These are phyloP conservation scores for Syzygium jambos DNA, from an alignment of 345 rosid species.

Conservation along the genomic window DNA sequence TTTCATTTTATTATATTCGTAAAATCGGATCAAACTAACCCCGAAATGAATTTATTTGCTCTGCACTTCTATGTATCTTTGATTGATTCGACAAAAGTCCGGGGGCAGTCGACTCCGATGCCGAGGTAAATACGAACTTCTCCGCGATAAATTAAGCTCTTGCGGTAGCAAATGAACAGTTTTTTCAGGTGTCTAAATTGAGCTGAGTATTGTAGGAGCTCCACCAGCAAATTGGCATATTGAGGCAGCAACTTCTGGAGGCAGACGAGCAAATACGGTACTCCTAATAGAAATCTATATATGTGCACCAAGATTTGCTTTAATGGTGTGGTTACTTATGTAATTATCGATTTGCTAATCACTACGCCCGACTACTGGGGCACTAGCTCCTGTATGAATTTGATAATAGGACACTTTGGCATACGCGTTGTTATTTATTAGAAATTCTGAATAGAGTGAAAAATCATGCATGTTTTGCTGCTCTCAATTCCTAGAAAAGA, in stretches of 20 bases:
- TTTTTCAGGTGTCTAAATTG: not conserved
- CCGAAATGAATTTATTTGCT: not conserved
- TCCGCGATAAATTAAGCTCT: not conserved
- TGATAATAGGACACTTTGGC: not conserved
- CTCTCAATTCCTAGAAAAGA: not conserved
- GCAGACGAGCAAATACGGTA: slow-evolving; percentile 59
- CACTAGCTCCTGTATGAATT: not conserved
- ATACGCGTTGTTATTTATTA: not conserved
- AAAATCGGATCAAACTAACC: not conserved
- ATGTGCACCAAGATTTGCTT: not conserved
- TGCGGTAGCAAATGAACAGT: not conserved
- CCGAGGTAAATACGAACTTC: slow-evolving; percentile 25
- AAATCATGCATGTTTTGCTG: not conserved
- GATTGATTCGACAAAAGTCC: slow-evolving; percentile 20
- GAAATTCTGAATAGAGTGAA: not conserved
- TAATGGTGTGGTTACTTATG: too few relatives aligned
- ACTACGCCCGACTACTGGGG: too few relatives aligned
- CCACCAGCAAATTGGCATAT: slow-evolving; percentile 45
- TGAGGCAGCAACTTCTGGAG: slow-evolving; percentile 53
- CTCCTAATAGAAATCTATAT: not conserved
- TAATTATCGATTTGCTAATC: too few relatives aligned
- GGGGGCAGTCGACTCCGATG: slow-evolving; percentile 29
- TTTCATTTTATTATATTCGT: not conserved
- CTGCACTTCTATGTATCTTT: not conserved
- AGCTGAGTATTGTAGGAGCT: slow-evolving; percentile 25